phyloP scores from a whole-genome alignment of 257 asterid genomes.

The Gentiana macrophylla region DNA sequence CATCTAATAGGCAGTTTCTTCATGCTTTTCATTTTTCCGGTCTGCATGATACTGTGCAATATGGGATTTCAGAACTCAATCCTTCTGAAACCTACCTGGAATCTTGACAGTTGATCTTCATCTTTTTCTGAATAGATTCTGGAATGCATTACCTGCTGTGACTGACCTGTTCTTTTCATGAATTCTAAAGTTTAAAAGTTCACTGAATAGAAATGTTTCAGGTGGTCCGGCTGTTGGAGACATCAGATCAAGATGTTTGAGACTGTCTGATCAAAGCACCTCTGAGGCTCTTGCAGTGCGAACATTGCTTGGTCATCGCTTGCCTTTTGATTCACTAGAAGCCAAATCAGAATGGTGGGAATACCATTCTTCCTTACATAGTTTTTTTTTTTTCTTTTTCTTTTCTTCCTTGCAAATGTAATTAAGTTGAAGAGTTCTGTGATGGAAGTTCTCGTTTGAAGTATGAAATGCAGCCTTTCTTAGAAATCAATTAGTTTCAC shows the following conservation, averaged over 20 bases:
- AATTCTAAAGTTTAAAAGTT: background rate
- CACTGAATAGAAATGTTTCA: constrained; percentile 16
- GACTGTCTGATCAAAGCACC: constrained; percentile 84
- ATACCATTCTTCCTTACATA: constrained; percentile 14
- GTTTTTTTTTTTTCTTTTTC: constrained; percentile 10
- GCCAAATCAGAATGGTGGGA: constrained; percentile 83
- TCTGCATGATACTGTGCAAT: background rate
- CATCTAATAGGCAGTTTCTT: background rate
- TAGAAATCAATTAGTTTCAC: no score
- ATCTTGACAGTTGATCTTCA: background rate
- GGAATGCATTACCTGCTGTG: background rate
- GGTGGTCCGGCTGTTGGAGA: constrained; percentile 99
- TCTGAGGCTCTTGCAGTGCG: constrained; percentile 89
- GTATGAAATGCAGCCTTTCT: no score
- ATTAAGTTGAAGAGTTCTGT: no score
- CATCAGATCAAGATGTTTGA: constrained; percentile 90
- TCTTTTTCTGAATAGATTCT: background rate
- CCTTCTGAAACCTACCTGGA: background rate
- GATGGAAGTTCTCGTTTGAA: no score
- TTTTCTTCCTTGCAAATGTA: background rate
- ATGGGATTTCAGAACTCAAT: background rate
- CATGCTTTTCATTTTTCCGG: background rate
- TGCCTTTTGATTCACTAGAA: constrained; percentile 66
- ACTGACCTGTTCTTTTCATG: background rate
- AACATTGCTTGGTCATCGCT: constrained; percentile 78